Evolutionary conservation across 1,284 basidiomycete species (phyloP), one percentile per base, ranked within the genome.

Genomic region (Fomes fomentarius): DNA sequence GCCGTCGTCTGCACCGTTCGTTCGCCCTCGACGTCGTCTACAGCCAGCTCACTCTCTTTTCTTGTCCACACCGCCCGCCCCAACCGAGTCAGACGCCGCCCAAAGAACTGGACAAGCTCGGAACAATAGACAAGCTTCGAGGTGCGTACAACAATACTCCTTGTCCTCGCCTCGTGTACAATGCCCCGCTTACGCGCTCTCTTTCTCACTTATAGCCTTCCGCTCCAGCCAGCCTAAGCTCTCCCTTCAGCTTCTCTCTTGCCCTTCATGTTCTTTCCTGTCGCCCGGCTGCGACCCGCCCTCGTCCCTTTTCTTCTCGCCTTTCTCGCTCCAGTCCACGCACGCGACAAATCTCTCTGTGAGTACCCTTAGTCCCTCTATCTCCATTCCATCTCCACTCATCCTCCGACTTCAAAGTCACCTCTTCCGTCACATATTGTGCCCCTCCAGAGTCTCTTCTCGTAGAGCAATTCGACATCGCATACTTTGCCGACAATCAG

Each of bases 361-460:
- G 65, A 63, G 85, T 81, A 30, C 12, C 28, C 28, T 7, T 12
- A 19, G 19, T n/a, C 41, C 31, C 31, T 34, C 30, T 34, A 22
- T 30, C 26, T 26, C 40, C 46, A 45, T 42, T 55, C 35, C 48
- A 24, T 25, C 21, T 54, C 47, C 50, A n/a, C 56, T 56, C 40
- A 48, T n/a, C 21, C 38, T 28, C 38, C 39, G 6, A 12, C 56
- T 35, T n/a, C 19, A 42, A 51, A 89, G 88, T 88, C 71, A 93
- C 93, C 35, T 92, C 91, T 39, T 90, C 91, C 48, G 91, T 95
- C 62, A 89, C 92, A 17, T 95, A 95, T 70, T 96, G 93, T 73
- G 77, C 87, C 47, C 87, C 90, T 37, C 89, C 92, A 38, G 84
- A 87, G 69, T 82, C 84, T 31, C 79, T 96, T 58, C 83, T 94